Conservation (phyloP, 2,329 filamentous ascomycete genomes). For the Diaporthe aspalathi region DNA sequence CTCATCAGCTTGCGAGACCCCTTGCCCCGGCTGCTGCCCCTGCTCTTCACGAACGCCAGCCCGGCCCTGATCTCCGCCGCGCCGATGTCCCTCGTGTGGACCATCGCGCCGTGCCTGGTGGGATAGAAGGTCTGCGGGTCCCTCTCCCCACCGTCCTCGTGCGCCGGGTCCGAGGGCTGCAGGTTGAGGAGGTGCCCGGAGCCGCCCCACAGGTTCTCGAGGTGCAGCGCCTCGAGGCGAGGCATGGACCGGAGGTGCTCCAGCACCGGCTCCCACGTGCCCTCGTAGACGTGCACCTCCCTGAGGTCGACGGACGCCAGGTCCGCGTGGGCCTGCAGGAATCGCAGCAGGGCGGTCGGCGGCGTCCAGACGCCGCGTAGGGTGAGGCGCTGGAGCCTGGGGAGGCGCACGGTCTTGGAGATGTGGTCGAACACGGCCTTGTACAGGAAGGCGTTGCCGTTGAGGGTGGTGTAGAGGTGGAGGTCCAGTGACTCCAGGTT, state of each 20-base stretch:
- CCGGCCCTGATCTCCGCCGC: conserved; percentile 2
- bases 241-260: not conserved
- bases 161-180: not conserved
- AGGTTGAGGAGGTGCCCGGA: conserved; percentile 23
- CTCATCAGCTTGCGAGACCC: not conserved
- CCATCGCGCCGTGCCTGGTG: conserved; percentile 2
- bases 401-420: not conserved
- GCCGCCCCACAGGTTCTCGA: conserved; percentile 26
- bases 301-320: conserved; percentile 3
- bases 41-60: not conserved
- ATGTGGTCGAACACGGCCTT: not conserved
- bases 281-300: conserved; percentile 1
- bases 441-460: not conserved
- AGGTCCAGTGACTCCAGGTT: conserved; percentile 21
- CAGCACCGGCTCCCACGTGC: conserved; percentile 8
- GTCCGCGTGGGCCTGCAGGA: not conserved
- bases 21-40: conserved; percentile 7
- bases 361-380: conserved; percentile 14
- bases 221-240: not conserved
- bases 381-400: conserved; percentile 4
- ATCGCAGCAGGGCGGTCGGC: not conserved
- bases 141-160: not conserved
- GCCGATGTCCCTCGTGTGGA: conserved; percentile 22
- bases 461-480: conserved; percentile 19
- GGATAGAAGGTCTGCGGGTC: not conserved